Evolutionary conservation across 768 basidiomycete species (phyloP), one percentile per base, ranked within the genome.

Genomic region (Hericium erinaceus): DNA sequence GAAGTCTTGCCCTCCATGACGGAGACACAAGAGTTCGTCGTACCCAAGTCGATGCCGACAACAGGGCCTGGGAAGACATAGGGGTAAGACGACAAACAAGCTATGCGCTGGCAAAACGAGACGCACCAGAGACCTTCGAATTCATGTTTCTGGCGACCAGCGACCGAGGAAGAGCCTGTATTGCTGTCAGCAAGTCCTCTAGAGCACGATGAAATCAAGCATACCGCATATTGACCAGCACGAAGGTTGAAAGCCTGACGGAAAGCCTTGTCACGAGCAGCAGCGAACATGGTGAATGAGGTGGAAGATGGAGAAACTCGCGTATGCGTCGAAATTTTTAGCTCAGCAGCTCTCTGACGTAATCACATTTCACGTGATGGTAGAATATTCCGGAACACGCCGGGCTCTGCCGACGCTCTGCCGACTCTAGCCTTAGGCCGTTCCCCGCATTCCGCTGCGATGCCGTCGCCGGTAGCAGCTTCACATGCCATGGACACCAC

Each of bases 1-100:
- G 95, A 83, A 39, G 85, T 87, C 77, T 95, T 86, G 64, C 92
- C 95, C 77, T 98, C 95, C 92, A 95, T 97, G 60, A 97, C 81
- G 52, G 89, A 84, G 58, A 94, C 92, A 71, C 90, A 93, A 52
- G 91, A 93, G 73, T 92, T 91, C 33, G 91, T 92, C 40, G 90
- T 92, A 41, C 93, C 95, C 77, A 98, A 79, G 76, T 98, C 95
- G 77, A 98, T 98, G 77, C 95, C 92, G 71, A 95, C 80, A 59
- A 97, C 92, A 54, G 93, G 91, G 61, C 89, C 90, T 87, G 49
- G 26, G 33, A 53, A 39, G 53, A 39, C 15, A 24, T 52, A 39
- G 11, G 38, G 46, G 41, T 41, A 54, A 18, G 6, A 44, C 9
- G 20, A 46, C 55, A 39, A 38, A 57, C 58, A 55, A 39, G 16